Conservation (phyloP, 2,329 filamentous ascomycete species). For the Ceratocystiopsis sp. region DNA sequence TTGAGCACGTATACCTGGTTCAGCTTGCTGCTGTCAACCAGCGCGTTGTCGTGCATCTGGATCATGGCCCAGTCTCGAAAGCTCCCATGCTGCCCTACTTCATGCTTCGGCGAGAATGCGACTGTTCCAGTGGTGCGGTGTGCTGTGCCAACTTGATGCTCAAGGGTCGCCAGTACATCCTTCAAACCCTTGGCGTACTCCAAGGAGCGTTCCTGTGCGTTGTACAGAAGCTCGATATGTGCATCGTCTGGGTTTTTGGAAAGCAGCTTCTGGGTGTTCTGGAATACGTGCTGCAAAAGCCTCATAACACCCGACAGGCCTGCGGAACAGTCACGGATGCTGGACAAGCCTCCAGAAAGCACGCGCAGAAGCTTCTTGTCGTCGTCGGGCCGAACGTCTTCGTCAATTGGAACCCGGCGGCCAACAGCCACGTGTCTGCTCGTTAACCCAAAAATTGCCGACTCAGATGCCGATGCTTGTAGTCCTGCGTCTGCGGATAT, state of each 20-base stretch:
- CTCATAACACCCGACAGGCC: neutral
- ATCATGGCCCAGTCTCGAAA: neutral
- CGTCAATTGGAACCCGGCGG: neutral
- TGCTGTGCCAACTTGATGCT: neutral
- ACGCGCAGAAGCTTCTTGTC: neutral
- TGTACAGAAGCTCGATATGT: neutral
- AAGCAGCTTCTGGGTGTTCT: neutral
- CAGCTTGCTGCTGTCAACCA: too few relatives aligned
- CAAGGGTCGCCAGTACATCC: neutral
- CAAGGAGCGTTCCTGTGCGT: neutral
- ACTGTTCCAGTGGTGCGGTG: neutral
- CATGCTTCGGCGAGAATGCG: neutral
- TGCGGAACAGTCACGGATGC: neutral
- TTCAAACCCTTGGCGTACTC: neutral
- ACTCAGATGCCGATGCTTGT: neutral
- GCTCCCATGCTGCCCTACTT: neutral
- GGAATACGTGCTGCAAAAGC: neutral
- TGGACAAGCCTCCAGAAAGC: neutral
- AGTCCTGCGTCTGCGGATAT: neutral
- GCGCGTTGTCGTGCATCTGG: too few relatives aligned
- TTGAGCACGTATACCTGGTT: neutral
- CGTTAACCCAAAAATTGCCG: neutral
- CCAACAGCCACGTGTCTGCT: neutral
- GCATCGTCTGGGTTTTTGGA: neutral
- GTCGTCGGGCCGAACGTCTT: neutral